Conservation (phyloP, 2,329 filamentous ascomycete genomes). For the Lecanicillium sp. region DNA sequence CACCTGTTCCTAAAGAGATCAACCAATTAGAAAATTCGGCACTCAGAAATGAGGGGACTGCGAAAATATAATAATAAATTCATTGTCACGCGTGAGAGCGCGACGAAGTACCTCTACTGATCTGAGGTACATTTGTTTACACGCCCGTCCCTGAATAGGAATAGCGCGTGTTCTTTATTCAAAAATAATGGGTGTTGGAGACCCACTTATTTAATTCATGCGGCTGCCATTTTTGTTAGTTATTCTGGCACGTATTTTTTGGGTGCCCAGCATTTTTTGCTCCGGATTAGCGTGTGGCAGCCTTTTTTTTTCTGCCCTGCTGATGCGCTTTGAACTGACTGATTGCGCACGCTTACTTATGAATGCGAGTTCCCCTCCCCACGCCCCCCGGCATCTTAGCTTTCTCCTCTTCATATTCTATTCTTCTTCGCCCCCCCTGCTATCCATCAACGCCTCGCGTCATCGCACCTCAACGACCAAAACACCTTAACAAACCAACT, state of each 20-base stretch:
- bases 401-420: constrained; percentile 15
- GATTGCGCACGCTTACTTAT: constrained; percentile 36
- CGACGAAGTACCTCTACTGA: constrained; percentile 5
- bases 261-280: not conserved
- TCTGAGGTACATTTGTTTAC: not conserved
- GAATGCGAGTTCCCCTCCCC: constrained; percentile 18
- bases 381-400: constrained; percentile 23
- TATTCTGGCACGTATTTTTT: not conserved
- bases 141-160: constrained; percentile 8
- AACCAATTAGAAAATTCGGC: constrained; percentile 8
- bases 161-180: not conserved
- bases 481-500: constrained; percentile 22
- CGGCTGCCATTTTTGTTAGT: not conserved
- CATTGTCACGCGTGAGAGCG: too few relatives aligned
- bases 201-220: too few relatives aligned
- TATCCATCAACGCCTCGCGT: constrained; percentile 17
- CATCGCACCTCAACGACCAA: constrained; percentile 15
- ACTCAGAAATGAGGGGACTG: not conserved
- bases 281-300: not conserved
- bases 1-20: not conserved
- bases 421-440: constrained; percentile 16
- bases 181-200: not conserved
- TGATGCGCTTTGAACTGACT: constrained; percentile 30
- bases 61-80: not conserved
- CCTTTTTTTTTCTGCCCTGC: constrained; percentile 15